These are phyloP conservation scores for Acanthamoeba culbertsoni DNA, from an alignment of 208 protist species.

Conservation along the genomic window DNA sequence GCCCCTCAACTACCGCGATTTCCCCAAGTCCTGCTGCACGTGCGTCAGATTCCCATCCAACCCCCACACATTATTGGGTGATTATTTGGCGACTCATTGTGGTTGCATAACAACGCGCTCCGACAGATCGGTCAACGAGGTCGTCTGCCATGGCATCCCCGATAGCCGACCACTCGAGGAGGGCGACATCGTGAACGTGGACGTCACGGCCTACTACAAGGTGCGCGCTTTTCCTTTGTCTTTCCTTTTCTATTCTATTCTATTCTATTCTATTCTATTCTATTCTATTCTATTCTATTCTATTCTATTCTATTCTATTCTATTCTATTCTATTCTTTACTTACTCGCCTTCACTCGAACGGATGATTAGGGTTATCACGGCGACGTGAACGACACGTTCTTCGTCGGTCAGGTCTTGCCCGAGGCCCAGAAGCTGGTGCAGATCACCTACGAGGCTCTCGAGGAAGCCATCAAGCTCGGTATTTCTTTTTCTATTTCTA, in stretches of 20 bases:
- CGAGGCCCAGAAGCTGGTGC: slow-evolving; percentile 67
- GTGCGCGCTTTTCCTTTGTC: too few species aligned
- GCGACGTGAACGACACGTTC: slow-evolving; percentile 78
- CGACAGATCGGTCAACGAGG: slow-evolving; percentile 77
- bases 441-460: slow-evolving; percentile 62
- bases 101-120: not conserved
- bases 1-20: slow-evolving; percentile 97
- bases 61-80: not conserved
- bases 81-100: not conserved
- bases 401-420: slow-evolving; percentile 79
- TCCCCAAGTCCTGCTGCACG: slow-evolving; percentile 98
- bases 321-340: not conserved
- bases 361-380: slow-evolving; percentile 73
- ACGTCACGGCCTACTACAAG: slow-evolving; percentile 94
- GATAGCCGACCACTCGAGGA: slow-evolving; percentile 92
- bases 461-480: slow-evolving; percentile 61
- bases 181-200: slow-evolving; percentile 98
- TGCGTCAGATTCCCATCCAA: slow-evolving; percentile 61
- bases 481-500: not conserved
- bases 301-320: too few species aligned
- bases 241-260: too few species aligned
- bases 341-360: not conserved
- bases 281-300: too few species aligned
- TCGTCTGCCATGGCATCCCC: slow-evolving; percentile 92
- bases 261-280: too few species aligned